Evolutionary conservation across 129 eudicot species (phyloP), one percentile per base, ranked within the genome.

Genomic region (sunflower (Helianthus annuus)): DNA sequence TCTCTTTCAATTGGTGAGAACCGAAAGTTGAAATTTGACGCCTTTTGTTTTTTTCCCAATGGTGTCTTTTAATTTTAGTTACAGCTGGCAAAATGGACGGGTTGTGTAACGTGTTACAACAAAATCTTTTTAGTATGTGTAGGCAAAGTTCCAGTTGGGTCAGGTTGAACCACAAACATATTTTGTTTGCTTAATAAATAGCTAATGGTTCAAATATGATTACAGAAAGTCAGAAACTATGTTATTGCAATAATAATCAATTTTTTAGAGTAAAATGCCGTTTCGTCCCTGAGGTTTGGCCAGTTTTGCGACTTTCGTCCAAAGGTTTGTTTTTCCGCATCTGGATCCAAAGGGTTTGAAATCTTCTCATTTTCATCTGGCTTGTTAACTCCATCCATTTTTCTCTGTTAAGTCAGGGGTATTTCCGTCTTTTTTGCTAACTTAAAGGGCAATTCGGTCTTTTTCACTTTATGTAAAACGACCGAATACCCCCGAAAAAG

Each of bases 1-100:
- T 77, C 11, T 95, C 97, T 29, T 90, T 95, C 38, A 90, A 95
- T 67, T 95, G 99, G 99, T 90, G 76, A 81, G 96, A 34, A 51
- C 70, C 68, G 27, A 74, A 46, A 29, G 42, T 51, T 27, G 53
- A 68, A 39, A 29, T 38, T 63, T 8, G 24, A 45, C 32, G 40
- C 4, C 57, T 75, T 66, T 44, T 54, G 29, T 45, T 39, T 5
- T 11, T 14, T 59, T 10, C 38, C 12, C 6, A 0, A 58, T 3
- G 29, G 45, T 36, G 32, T 59, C 19, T 6, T 12, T 11, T 55
- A 34, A 52, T 10, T 70, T 19, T 56, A 40, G 53, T 70, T 34
- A 13, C 12, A n/a, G 49, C 29, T 63, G 68, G 14, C 49, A 38
- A 63, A 63, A 36, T 63, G 14, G 27, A 11, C 7, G 27, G 40